Evolutionary conservation across 148 eudicot species (phyloP), one percentile per base, ranked within the genome.

Genomic region (Persicaria maculosa): DNA sequence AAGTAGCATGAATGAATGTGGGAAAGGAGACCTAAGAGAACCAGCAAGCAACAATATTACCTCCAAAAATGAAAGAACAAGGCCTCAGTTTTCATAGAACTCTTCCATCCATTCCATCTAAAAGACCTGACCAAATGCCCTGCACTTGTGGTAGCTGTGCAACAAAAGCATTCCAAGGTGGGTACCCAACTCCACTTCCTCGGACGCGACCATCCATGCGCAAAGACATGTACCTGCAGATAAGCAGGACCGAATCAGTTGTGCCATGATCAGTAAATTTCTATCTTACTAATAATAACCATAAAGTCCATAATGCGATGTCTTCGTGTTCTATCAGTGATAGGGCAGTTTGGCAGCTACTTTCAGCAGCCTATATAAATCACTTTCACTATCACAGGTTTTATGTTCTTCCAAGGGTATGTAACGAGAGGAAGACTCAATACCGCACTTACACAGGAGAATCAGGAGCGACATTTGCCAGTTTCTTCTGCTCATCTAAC

Each of bases 101-200:
- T 84, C 93, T 88, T 78, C 98, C 98, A 78, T 94, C 98, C 82
- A 94, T 77, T 74, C 98, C 98, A 83, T 94, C 98, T 10, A 94
- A 83, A 67, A 94, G 87, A 64, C 98, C 98, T 19, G 93, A 80
- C 98, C 98, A 94, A 7, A 94, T 86, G 11, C 98, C 98, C 83
- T 91, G 92, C 12, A 83, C 89, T 5, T 88, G 96, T 19, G 98
- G 98, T 62, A 94, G 81, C 77, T 94, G 98, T 44, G 88, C 93
- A 36, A 92, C 91, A 72, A 94, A 92, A 71, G 98, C 98, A 85
- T 91, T 94, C 98, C 98, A 94, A 16, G 98, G 93, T 73, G 98
- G 98, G 79, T 88, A 91, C 46, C 98, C 97, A 76, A 94, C 90
- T 64, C 97, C 98, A 81, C 98, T 92, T 59, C 97, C 98, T 46